Conservation (phyloP, 345 rosid genomes). For the Clarkia xantiana region DNA sequence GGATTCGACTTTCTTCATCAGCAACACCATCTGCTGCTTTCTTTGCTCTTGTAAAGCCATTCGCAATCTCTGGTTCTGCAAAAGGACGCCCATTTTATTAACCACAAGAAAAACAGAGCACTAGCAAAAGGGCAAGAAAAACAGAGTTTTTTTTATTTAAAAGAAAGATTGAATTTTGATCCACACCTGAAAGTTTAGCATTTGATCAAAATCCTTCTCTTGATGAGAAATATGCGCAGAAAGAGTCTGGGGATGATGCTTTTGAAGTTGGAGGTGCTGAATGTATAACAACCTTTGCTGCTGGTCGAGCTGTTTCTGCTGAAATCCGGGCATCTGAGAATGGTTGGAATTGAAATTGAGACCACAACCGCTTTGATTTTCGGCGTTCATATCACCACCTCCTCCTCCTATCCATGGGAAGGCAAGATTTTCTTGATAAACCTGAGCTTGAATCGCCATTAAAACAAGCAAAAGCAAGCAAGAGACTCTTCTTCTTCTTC, state of each 20-base stretch:
- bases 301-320: constrained; percentile 8
- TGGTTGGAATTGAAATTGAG: constrained; percentile 17
- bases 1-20: constrained; percentile 17
- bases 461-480: constrained; percentile 18
- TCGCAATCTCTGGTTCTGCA: constrained; percentile 24
- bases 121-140: neutral
- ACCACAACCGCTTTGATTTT: constrained; percentile 6
- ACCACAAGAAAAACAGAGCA: neutral
- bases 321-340: neutral
- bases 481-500: constrained; percentile 6
- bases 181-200: constrained; percentile 51
- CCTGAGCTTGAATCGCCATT: constrained; percentile 73
- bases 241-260: constrained; percentile 10
- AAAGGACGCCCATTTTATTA: neutral
- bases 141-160: neutral
- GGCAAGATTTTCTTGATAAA: constrained; percentile 26
- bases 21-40: constrained; percentile 11
- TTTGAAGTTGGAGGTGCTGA: constrained; percentile 15
- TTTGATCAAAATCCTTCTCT: constrained; percentile 45
- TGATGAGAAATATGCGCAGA: constrained; percentile 30
- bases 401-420: constrained; percentile 26
- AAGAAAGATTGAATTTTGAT: too few species aligned
- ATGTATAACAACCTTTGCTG: constrained; percentile 10
- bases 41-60: constrained; percentile 20
- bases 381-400: constrained; percentile 29